A percentile compares a stretch with the other conserved stretches of the same genome.
Evolutionary conservation across 805 yeast species (phyloP).

Genomic region (Ogataea henricii): DNA sequence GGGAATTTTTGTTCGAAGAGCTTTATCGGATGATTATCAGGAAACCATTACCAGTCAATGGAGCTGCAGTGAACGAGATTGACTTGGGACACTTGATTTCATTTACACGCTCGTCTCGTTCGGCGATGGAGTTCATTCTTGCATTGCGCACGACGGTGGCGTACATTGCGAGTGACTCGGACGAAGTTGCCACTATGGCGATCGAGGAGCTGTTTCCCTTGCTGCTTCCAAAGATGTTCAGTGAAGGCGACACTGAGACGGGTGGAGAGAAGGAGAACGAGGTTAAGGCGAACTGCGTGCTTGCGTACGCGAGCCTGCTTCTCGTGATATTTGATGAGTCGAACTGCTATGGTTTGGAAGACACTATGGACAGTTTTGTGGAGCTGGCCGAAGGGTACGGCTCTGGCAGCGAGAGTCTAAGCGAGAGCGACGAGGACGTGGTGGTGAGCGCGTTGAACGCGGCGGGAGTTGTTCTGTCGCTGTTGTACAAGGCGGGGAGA

Average conservation of each 20-base stretch:
- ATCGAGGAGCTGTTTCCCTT: constrained; percentile 34
- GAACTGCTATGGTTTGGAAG: constrained; percentile 52
- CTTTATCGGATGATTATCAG: constrained; percentile 48
- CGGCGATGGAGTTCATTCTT: constrained; percentile 39
- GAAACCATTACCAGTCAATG: constrained; percentile 35
- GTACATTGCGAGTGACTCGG: constrained; percentile 49
- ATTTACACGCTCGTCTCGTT: constrained; percentile 30
- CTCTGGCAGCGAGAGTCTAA: constrained; percentile 28
- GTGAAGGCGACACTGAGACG: constrained; percentile 13
- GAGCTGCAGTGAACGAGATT: constrained; percentile 35
- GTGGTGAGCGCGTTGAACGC: constrained; percentile 50
- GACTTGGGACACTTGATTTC: constrained; percentile 41
- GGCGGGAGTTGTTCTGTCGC: constrained; percentile 45
- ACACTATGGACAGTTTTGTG: constrained; percentile 43
- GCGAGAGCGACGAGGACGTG: constrained; percentile 42
- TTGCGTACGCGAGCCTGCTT: constrained; percentile 35
- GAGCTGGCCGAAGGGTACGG: constrained; percentile 43
- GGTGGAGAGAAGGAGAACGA: constrained; percentile 14
- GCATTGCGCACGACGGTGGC: constrained; percentile 45
- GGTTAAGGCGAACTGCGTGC: constrained; percentile 23
- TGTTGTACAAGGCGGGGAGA: constrained; percentile 42
- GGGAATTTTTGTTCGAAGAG: constrained; percentile 54
- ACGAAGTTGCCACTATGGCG: constrained; percentile 46
- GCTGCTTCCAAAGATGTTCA: constrained; percentile 23
- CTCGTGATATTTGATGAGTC: constrained; percentile 49